Base-by-base conservation (phyloP, 768 basidiomycete genomes). In the Amanita phalloides region DNA sequence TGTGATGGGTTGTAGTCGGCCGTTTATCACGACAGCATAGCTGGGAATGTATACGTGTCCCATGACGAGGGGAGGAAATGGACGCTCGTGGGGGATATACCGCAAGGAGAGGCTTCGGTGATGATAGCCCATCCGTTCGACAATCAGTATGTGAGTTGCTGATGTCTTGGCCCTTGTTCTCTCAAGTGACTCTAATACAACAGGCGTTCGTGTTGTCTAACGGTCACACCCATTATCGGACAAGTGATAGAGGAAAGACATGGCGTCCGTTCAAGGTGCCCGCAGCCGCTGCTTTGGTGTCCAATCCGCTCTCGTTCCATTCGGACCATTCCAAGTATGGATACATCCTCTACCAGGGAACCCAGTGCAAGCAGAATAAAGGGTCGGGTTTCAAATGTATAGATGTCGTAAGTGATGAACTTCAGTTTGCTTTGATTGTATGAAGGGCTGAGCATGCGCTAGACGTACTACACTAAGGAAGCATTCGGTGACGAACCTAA, bases 381-480 rank as follows among this genome's bases (percentile, higher is more conserved):
- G 78, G 75, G 1, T 86, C 77, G 83, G 71, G 66, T 3, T 57
- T 68, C 1, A 58, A 69, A 1, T 95, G 91, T 61, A 76, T 78
- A 53, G 90, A 91, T 60, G 81, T 87, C 73, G 90, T 83, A 55
- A 48, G 77, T 67, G 21, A 48, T 13, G 3, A 33, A 11, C 45
- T 30, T 17, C 52, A 49, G 39, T 43, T 39, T 49, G 30, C 10
- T 46, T 6, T 48, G 6, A 13, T 44, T 42, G 26, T n/a, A 37
- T 53, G 55, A 20, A 14, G 55, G 44, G 30, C 53, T 39, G 53
- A 58, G 43, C 17, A 17, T 11, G 26, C n/a, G 13, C 11, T 57
- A 97, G 86, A 93, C 94, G 2, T 97, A 78, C 62, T 90, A 90
- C 68, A 96, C 95, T 14, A 83, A 74, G 56, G 81, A 93, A 48